Evolutionary conservation across 495 filamentous ascomycete genomes (phyloP), one percentile per base, ranked within the genome.

Genomic region (Chaetomium cochliodes): DNA sequence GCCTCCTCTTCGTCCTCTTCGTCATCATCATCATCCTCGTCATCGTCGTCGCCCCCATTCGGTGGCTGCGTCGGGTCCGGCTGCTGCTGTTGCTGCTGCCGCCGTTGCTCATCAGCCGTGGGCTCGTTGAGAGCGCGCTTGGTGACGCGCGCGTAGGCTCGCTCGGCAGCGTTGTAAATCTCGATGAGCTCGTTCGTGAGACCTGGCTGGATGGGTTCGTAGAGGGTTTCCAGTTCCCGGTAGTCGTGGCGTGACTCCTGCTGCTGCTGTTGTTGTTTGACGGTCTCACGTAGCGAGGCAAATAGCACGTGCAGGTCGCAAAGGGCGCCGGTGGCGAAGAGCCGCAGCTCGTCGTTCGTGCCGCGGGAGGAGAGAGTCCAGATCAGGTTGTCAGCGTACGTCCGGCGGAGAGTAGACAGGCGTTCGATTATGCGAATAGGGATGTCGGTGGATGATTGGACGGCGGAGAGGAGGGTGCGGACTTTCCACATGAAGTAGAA

Each of bases 401-500:
- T 75, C 46, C 82, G 80, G 28, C 84, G 81, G 69, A 86, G 70
- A 60, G 85, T 70, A 52, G 85, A 80, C 65, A 96, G 70, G 62
- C 78, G 71, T 63, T 89, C 84, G 54, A 88, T 70, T 13, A 85
- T 81, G 9, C 72, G 66, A 33, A 80, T 75, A 1, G 80, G 54
- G 26, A 87, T 80, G 28, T 78, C 80, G 12, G 78, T 69, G 33
- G 74, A 65, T 13, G 72, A 71, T 30, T 77, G 74, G 25, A 87
- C 72, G 8, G 71, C 54, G 23, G 72, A 70, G 26, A 73, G 67
- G 50, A 86, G 67, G 46, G 74, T 73, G 52, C 87, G 86, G 11
- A 91, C 82, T 67, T 93, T 92, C 94, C 94, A 98, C 87, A 96
- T 90, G 75, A 97, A 94, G 78, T 97, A 98, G 78, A 92, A 91